A percentile compares a stretch with the other conserved stretches of the same genome.
These are phyloP conservation scores for Erythrophleum ivorense DNA, from an alignment of 331 rosid species.

Conservation along the genomic window DNA sequence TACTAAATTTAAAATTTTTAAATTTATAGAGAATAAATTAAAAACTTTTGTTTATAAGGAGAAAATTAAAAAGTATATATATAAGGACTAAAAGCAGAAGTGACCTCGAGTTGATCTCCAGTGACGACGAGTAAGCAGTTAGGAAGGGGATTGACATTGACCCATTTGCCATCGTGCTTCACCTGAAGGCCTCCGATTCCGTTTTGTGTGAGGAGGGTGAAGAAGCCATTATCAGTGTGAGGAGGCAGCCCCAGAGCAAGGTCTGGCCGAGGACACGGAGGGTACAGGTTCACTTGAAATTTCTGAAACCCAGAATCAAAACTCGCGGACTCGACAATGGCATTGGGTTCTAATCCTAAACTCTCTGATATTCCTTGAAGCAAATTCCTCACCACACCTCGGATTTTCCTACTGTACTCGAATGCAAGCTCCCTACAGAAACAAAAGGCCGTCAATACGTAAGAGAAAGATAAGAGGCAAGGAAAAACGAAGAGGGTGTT, in stretches of 20 bases:
- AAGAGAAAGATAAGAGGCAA: not conserved
- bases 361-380: conserved; percentile 50
- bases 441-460: not conserved
- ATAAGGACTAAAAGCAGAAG: not conserved
- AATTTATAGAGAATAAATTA: too few species aligned
- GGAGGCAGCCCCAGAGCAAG: conserved; percentile 63
- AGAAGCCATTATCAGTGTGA: conserved; percentile 59
- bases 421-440: conserved; percentile 29
- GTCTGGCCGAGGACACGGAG: conserved; percentile 69
- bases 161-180: conserved; percentile 59
- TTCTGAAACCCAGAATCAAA: conserved; percentile 50
- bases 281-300: conserved; percentile 53
- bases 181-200: conserved; percentile 67
- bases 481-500: not conserved
- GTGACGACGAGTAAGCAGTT: conserved; percentile 50
- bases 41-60: too few species aligned
- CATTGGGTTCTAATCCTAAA: conserved; percentile 41
- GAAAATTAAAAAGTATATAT: too few species aligned
- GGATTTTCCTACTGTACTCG: conserved; percentile 39
- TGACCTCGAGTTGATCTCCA: conserved; percentile 70
- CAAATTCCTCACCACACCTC: conserved; percentile 21
- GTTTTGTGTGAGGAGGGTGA: conserved; percentile 58
- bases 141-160: conserved; percentile 50
- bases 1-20: too few species aligned
- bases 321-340: conserved; percentile 39